A percentile compares a stretch with the other conserved stretches of the same genome.
Evolutionary conservation across 345 rosid genomes (phyloP).

Genomic region (Citrus australasica): DNA sequence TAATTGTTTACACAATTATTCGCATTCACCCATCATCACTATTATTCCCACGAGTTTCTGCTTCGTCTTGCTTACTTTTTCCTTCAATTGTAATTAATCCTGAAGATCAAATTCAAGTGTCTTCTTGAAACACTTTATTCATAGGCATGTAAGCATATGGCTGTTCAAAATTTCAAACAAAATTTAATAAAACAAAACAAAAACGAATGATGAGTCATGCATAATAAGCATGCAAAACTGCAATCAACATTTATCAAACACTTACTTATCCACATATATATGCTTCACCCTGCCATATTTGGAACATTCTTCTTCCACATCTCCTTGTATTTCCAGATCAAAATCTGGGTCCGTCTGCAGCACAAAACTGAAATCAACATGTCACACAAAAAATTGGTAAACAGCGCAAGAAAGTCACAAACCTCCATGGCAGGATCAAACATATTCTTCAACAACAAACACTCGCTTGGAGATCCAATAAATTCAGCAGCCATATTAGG

Average conservation of each 20-base stretch:
- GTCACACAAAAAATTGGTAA: neutral
- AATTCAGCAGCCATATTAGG: slow-evolving; percentile 48
- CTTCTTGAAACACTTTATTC: neutral
- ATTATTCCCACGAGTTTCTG: neutral
- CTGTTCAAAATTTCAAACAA: neutral
- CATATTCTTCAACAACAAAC: slow-evolving; percentile 84
- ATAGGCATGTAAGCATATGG: neutral
- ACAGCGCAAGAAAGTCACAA: slow-evolving; percentile 6
- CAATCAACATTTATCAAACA: neutral
- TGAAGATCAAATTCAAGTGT: neutral
- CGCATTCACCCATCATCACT: neutral
- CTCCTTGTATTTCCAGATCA: slow-evolving; percentile 74
- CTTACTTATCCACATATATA: slow-evolving; percentile 89
- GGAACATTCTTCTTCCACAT: slow-evolving; percentile 78
- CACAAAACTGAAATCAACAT: slow-evolving; percentile 10
- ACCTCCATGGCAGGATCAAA: slow-evolving; percentile 96
- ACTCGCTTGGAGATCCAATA: slow-evolving; percentile 81
- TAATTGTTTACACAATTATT: neutral
- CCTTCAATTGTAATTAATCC: neutral
- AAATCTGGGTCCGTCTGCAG: slow-evolving; percentile 82
- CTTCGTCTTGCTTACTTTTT: neutral
- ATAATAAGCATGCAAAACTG: neutral
- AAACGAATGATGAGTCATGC: neutral
- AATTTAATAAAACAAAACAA: neutral
- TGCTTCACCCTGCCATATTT: slow-evolving; percentile 77